Evolutionary conservation across 208 protist genomes (phyloP), one percentile per base, ranked within the genome.

Genomic region (Leishmania tarentolae): DNA sequence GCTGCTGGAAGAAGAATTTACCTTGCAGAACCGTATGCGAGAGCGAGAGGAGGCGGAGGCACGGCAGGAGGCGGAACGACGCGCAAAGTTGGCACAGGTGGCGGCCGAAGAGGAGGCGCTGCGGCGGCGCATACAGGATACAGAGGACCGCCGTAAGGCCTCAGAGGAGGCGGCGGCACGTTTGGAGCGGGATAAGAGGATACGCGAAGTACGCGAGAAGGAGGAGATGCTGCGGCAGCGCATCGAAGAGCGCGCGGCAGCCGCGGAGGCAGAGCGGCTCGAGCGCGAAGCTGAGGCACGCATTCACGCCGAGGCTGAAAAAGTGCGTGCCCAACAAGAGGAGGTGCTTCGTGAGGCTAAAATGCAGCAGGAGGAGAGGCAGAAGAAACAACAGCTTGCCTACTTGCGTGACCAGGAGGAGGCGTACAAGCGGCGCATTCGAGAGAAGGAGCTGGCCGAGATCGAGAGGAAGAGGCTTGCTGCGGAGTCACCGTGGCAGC

Each of bases 101-200:
- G 81, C 86, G 13, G 88, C 87, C 0, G 93, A 96, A 76, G 91
- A 96, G 84, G 84, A 92, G 72, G 74, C 93, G 56, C 80, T 96
- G 50, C 88, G 88, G 21, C 76, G 79, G 42, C 90, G 91, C 17
- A 84, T 96, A 37, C 70, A 84, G 50, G 78, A 88, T 35, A 82
- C 89, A 73, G 88, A 96, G 77, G 86, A 83, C 42, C 77, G 79
- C 28, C 89, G 90, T 50, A 78, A 85, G 71, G 86, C 83, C 5
- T 85, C 84, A 11, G 84, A 87, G 73, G 88, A 90, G 75, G 84
- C 69, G 82, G 66, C 75, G 79, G 75, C 74, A 61, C 73, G 79
- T 46, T 65, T 79, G 63, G 81, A 84, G 63, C 81, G 81, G 72
- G 77, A 89, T 79, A 65, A 79, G 76, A 87, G 88, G 83, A 83